These are phyloP conservation scores for Sclerotinia spermophila DNA, from an alignment of 2,329 filamentous ascomycete genomes.

Conservation along the genomic window DNA sequence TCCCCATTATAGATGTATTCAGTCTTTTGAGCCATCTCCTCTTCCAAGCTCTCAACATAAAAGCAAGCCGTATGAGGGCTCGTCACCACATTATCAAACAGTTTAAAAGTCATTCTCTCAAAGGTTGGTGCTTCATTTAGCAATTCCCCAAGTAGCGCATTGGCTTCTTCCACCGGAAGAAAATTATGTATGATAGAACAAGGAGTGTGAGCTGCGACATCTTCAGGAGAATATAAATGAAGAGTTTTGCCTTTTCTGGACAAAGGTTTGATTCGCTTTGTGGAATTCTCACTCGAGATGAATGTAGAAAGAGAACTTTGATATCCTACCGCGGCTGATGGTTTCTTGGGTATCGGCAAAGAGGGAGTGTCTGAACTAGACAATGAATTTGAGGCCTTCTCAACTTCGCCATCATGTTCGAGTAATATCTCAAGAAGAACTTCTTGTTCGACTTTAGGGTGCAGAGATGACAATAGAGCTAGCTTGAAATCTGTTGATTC, in stretches of 20 bases:
- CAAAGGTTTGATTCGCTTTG: conserved; percentile 49
- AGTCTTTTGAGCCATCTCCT: conserved; percentile 65
- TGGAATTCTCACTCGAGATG: conserved; percentile 21
- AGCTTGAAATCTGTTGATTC: conserved; percentile 89
- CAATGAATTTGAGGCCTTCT: conserved; percentile 58
- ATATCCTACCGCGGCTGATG: conserved; percentile 42
- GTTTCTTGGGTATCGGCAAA: conserved; percentile 31
- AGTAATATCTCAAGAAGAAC: conserved; percentile 75
- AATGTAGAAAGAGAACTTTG: conserved; percentile 63
- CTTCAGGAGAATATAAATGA: conserved; percentile 75
- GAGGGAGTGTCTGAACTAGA: conserved; percentile 23
- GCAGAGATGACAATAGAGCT: conserved; percentile 74
- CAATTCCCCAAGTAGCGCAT: conserved; percentile 70
- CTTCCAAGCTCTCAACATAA: conserved; percentile 72
- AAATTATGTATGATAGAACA: conserved; percentile 94
- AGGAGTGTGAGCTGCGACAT: conserved; percentile 79
- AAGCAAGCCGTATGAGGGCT: conserved; percentile 82
- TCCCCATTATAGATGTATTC: conserved; percentile 86
- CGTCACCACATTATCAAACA: conserved; percentile 83
- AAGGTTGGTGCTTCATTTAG: conserved; percentile 70
- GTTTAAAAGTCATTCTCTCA: conserved; percentile 68
- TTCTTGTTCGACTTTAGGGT: conserved; percentile 61
- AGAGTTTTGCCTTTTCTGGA: conserved; percentile 78
- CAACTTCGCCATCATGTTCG: conserved; percentile 72
- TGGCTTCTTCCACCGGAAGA: conserved; percentile 66